Evolutionary conservation across 108 stramenopile genomes (phyloP).

Genomic region (Cyclotella sp.): DNA sequence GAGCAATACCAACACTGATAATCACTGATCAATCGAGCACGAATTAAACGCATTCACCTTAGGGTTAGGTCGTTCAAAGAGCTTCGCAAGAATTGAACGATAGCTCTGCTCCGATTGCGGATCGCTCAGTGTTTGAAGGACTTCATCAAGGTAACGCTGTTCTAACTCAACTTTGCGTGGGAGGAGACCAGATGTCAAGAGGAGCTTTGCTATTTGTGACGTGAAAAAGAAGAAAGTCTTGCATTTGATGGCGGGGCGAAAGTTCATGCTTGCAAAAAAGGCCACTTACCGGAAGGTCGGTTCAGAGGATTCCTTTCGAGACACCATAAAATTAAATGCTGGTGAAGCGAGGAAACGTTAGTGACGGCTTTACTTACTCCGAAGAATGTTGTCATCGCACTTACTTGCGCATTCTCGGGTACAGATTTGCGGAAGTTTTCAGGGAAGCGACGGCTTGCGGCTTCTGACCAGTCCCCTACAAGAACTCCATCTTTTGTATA

Average conservation of each 20-base stretch:
- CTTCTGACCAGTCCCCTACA: conserved; percentile 40
- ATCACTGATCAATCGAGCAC: neutral
- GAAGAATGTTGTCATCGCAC: neutral
- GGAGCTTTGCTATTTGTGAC: conserved; percentile 53
- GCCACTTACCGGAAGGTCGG: conserved; percentile 36
- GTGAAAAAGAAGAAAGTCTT: too few relatives aligned
- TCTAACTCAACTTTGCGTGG: conserved; percentile 83
- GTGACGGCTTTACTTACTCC: neutral
- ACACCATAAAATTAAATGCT: conserved; percentile 81
- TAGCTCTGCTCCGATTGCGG: conserved; percentile 71
- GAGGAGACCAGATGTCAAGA: conserved; percentile 63
- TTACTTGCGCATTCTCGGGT: conserved; percentile 59
- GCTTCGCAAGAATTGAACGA: conserved; percentile 62
- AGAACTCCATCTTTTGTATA: conserved; percentile 29
- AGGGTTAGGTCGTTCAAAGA: conserved; percentile 66
- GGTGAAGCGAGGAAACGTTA: neutral
- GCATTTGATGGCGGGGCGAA: too few relatives aligned
- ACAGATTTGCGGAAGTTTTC: conserved; percentile 45
- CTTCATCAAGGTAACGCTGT: conserved; percentile 78
- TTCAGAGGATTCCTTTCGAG: conserved; percentile 63
- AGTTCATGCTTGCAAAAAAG: too few relatives aligned
- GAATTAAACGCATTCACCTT: conserved; percentile 19
- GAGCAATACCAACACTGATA: neutral
- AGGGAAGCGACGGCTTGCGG: conserved; percentile 61
- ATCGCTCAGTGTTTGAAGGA: conserved; percentile 74